Evolutionary conservation across 2,329 filamentous ascomycete genomes (phyloP).

Genomic region (Arthrobotrys iridis): DNA sequence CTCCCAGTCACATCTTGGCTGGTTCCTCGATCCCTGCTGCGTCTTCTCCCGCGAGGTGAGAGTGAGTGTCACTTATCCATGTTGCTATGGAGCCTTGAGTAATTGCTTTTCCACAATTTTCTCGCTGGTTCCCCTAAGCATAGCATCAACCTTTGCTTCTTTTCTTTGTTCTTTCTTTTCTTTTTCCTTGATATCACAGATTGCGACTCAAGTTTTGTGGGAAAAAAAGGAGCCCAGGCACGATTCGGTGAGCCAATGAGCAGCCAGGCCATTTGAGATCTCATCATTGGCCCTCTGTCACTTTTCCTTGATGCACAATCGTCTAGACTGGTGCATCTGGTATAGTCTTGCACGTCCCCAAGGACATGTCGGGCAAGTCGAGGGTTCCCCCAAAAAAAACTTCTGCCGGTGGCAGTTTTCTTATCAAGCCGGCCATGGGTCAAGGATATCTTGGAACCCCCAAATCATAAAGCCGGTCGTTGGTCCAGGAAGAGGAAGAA

Average conservation of each 20-base stretch:
- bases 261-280: conserved; percentile 15
- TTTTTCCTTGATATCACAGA: conserved; percentile 48
- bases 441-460: conserved; percentile 51
- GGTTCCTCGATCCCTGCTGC: conserved; percentile 40
- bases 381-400: conserved; percentile 8
- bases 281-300: conserved; percentile 27
- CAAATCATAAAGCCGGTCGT: conserved; percentile 5
- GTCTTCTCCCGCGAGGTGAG: conserved; percentile 39
- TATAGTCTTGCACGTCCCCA: conserved; percentile 9
- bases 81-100: conserved; percentile 38
- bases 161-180: conserved; percentile 9
- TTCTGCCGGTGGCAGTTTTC: conserved; percentile 44
- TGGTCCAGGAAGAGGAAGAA: conserved; percentile 16
- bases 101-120: conserved; percentile 46
- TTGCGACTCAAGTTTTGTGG: conserved; percentile 30
- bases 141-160: conserved; percentile 1
- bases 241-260: conserved; percentile 26
- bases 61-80: conserved; percentile 51
- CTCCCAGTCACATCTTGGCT: conserved; percentile 48
- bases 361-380: not conserved
- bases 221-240: conserved; percentile 34
- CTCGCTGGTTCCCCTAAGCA: conserved; percentile 17
- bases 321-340: conserved; percentile 27
- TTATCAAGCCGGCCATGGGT: conserved; percentile 49
- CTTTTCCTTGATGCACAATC: conserved; percentile 8